These are phyloP conservation scores for Serendipita sp. DNA, from an alignment of 1,284 basidiomycete genomes.

Conservation along the genomic window DNA sequence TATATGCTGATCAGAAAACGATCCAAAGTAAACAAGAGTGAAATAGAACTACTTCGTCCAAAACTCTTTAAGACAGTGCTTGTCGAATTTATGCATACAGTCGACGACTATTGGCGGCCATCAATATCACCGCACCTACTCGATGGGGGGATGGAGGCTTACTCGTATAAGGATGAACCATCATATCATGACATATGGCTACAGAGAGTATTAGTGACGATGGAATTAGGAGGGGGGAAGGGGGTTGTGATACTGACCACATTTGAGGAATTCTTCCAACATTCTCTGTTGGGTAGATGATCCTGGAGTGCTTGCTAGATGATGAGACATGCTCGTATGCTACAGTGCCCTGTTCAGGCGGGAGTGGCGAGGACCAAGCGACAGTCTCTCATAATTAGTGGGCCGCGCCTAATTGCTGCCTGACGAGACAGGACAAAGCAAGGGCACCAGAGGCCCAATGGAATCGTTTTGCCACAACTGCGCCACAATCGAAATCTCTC, in stretches of 20 bases:
- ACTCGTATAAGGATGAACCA: background rate
- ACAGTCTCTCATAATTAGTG: background rate
- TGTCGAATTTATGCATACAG: conserved; percentile 3
- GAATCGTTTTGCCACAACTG: background rate
- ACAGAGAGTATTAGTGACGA: background rate
- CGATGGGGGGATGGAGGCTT: background rate
- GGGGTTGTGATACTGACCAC: background rate
- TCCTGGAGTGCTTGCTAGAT: no score
- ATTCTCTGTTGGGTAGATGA: background rate
- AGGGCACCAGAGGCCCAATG: no score
- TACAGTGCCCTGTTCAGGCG: no score
- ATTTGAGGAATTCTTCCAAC: background rate
- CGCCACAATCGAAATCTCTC: background rate
- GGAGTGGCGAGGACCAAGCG: background rate
- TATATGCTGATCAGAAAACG: background rate
- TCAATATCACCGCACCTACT: background rate
- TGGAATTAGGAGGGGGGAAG: no score
- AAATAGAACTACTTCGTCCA: background rate
- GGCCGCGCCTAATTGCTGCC: background rate
- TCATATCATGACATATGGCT: conserved; percentile 2
- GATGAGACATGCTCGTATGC: no score
- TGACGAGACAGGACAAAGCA: background rate
- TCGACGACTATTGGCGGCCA: background rate
- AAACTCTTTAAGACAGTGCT: background rate
- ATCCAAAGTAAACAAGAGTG: background rate